Evolutionary conservation across 768 basidiomycete species (phyloP), one percentile per base, ranked within the genome.

Genomic region (Tubosaeta sp.): DNA sequence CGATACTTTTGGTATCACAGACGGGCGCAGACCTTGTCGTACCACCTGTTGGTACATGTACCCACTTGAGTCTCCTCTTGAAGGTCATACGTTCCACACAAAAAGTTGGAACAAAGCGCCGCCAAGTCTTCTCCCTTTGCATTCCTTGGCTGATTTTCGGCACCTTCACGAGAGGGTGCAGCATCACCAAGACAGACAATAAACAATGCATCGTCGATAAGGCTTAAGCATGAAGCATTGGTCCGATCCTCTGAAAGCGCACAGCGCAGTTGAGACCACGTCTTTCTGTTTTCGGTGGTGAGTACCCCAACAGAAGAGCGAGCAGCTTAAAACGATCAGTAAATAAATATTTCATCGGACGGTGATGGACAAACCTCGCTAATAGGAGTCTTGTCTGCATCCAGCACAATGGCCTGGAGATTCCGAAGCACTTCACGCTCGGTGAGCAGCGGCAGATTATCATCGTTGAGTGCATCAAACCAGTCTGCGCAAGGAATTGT

Each of bases 41-140:
- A 94, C 92, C 93, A 97, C 55, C 95, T 71, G 64, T 97, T 97
- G 3, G 91, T 95, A 69, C 95, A 97, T 0, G 94, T 97, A 12
- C 95, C 95, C 6, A 93, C 82, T 68, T 98, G 95, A 43, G 95
- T 86, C 9, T 95, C 93, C 38, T 79, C 81, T 52, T 83, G 78
- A 49, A 95, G 72, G 53, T 79, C 78, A 62, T 97, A 97, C 0
- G 92, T 93, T 12, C 95, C 95, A 61, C 95, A 97, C 45, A 98
- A 73, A 71, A 95, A 95, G 69, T 95, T 97, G 50, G 78, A 80
- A 64, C 93, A 97, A 19, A 97, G 74, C 59, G 93, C 88, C 0
- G 85, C 85, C 37, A 91, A 70, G 56, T 79, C 80, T 50, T 85
- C 83, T 0, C 79, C 76, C 0, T 74, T 64, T 3, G 74, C 56